Conservation (phyloP, 1,139 yeast genomes). For the Suhomyces wounanorum region DNA sequence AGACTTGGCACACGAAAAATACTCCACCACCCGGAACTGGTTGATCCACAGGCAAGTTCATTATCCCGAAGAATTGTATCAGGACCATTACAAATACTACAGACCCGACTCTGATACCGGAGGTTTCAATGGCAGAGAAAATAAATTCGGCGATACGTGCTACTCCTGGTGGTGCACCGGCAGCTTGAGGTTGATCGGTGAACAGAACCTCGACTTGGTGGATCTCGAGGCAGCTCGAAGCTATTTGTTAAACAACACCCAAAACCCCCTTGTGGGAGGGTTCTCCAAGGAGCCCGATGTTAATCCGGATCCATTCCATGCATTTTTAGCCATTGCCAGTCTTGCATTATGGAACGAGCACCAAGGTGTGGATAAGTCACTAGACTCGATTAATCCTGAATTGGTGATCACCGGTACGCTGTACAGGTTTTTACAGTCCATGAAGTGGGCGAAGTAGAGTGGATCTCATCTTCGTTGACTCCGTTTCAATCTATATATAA, state of each 20-base stretch:
- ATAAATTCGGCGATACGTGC: constrained; percentile 87
- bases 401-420: constrained; percentile 30
- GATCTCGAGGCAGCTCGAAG: constrained; percentile 38
- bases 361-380: not conserved
- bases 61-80: constrained; percentile 30
- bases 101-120: constrained; percentile 59
- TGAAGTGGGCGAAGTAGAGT: no score
- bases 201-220: constrained; percentile 29
- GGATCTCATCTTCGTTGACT: no score
- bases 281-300: constrained; percentile 68
- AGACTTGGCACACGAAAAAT: constrained; percentile 18
- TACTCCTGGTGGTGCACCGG: constrained; percentile 88
- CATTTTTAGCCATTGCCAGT: constrained; percentile 62
- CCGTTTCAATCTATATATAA: no score
- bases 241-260: constrained; percentile 62
- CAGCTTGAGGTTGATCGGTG: constrained; percentile 49
- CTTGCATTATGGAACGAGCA: constrained; percentile 43
- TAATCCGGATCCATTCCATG: constrained; percentile 71
- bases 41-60: constrained; percentile 64
- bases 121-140: constrained; percentile 86
- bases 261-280: constrained; percentile 73
- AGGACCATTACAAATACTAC: constrained; percentile 35
- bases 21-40: constrained; percentile 52
- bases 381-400: constrained; percentile 7
- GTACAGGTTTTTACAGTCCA: constrained; percentile 18